These are phyloP conservation scores for Immersiella caudata DNA, from an alignment of 495 filamentous ascomycete species.

Conservation along the genomic window DNA sequence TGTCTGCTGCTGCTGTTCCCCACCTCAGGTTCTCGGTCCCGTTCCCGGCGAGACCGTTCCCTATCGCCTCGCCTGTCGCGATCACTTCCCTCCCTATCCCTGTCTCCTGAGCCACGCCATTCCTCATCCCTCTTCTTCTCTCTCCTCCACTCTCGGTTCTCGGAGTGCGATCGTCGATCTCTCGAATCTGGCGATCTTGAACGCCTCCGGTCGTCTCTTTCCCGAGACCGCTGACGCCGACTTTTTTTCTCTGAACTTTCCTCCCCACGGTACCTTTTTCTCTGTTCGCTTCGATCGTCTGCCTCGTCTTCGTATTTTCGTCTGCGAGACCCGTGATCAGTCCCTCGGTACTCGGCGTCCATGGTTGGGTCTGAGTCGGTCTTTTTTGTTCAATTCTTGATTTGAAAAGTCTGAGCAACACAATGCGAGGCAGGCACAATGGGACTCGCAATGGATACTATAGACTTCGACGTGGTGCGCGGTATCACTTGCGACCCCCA, in stretches of 20 bases:
- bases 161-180: constrained; percentile 39
- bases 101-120: constrained; percentile 11
- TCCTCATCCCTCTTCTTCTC: constrained; percentile 26
- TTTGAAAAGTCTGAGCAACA: background rate
- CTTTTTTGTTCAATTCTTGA: background rate
- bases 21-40: constrained; percentile 16
- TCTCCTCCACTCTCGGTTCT: constrained; percentile 24
- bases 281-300: constrained; percentile 12
- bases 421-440: background rate
- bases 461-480: background rate
- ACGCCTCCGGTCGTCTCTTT: constrained; percentile 36
- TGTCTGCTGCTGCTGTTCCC: constrained; percentile 19
- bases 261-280: constrained; percentile 21
- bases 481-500: background rate
- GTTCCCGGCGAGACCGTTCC: constrained; percentile 12
- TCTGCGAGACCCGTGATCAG: constrained; percentile 25
- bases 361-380: constrained; percentile 16
- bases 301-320: constrained; percentile 22
- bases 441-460: background rate
- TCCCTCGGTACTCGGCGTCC: constrained; percentile 24
- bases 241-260: constrained; percentile 23
- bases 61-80: constrained; percentile 19
- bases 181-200: constrained; percentile 42
- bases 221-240: constrained; percentile 33
- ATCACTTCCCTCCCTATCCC: constrained; percentile 19